These are phyloP conservation scores for Didymellaceae sp. DNA, from an alignment of 2,329 filamentous ascomycete species.

Conservation along the genomic window DNA sequence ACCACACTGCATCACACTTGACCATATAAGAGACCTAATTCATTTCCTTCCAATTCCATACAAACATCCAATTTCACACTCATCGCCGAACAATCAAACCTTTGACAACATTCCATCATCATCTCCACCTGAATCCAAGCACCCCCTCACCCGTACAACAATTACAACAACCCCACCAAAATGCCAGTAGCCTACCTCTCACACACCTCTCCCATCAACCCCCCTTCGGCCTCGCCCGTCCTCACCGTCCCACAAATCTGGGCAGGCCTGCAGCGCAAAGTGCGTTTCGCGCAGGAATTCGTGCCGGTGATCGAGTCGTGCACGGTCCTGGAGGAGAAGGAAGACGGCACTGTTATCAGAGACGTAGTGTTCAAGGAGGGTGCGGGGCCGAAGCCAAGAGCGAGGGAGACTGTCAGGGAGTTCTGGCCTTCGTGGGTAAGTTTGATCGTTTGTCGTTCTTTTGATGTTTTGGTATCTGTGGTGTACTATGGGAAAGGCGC, in stretches of 20 bases:
- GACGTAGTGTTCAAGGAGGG: slow-evolving; percentile 51
- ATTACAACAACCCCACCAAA: slow-evolving; percentile 16
- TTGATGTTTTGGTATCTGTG: background rate
- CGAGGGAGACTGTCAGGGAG: slow-evolving; percentile 49
- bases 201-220: slow-evolving; percentile 55
- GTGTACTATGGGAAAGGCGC: too few species aligned
- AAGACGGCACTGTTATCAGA: slow-evolving; percentile 44
- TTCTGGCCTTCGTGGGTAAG: slow-evolving; percentile 52
- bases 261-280: slow-evolving; percentile 55
- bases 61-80: background rate
- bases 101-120: background rate
- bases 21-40: background rate
- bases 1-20: background rate
- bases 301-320: slow-evolving; percentile 53
- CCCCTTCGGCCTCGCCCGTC: slow-evolving; percentile 42
- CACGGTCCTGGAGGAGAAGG: slow-evolving; percentile 50
- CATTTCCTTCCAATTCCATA: background rate
- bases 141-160: background rate
- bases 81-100: slow-evolving; percentile 1
- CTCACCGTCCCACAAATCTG: slow-evolving; percentile 52
- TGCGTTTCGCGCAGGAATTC: slow-evolving; percentile 55
- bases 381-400: slow-evolving; percentile 33
- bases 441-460: background rate
- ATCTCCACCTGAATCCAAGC: background rate
- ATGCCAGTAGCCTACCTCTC: slow-evolving; percentile 52